Conservation (phyloP, 1,284 basidiomycete genomes). For the Salmacisia buchloeana region DNA sequence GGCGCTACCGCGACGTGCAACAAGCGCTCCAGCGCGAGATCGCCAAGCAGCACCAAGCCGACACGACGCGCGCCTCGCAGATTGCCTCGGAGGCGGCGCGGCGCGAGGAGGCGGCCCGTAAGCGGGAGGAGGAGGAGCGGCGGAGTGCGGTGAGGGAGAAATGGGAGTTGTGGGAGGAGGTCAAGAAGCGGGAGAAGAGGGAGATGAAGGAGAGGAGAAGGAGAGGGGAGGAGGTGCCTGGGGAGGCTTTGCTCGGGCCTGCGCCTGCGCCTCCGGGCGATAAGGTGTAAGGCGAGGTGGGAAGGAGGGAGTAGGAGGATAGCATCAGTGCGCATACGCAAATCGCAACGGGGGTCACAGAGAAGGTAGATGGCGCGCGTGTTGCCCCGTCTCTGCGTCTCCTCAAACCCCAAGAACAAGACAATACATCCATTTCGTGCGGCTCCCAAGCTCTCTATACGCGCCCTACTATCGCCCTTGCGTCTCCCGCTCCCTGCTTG, state of each 20-base stretch:
- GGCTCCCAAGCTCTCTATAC: too few relatives aligned
- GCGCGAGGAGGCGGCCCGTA: not conserved
- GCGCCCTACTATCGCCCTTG: too few relatives aligned
- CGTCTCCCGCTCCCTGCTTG: too few relatives aligned
- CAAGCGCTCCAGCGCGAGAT: not conserved
- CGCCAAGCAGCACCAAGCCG: not conserved
- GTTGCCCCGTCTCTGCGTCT: too few relatives aligned
- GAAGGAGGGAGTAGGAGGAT: too few relatives aligned
- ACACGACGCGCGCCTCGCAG: not conserved
- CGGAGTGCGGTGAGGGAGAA: not conserved
- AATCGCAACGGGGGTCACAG: too few relatives aligned
- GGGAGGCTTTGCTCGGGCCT: not conserved
- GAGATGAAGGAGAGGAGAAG: constrained; percentile 8
- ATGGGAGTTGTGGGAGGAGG: constrained; percentile 8
- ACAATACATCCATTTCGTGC: too few relatives aligned
- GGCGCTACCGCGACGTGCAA: not conserved
- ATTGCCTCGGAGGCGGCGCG: not conserved
- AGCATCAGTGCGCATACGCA: too few relatives aligned
- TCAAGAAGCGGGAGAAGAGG: constrained; percentile 7
- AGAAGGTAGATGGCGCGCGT: too few relatives aligned
- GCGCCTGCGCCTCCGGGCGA: too few relatives aligned
- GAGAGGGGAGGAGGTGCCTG: constrained; percentile 1
- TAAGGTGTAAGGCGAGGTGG: too few relatives aligned
- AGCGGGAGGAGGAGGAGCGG: constrained; percentile 4
- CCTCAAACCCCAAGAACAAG: too few relatives aligned